Conservation (phyloP, 306 rosid genomes). For the Benincasa hispida region DNA sequence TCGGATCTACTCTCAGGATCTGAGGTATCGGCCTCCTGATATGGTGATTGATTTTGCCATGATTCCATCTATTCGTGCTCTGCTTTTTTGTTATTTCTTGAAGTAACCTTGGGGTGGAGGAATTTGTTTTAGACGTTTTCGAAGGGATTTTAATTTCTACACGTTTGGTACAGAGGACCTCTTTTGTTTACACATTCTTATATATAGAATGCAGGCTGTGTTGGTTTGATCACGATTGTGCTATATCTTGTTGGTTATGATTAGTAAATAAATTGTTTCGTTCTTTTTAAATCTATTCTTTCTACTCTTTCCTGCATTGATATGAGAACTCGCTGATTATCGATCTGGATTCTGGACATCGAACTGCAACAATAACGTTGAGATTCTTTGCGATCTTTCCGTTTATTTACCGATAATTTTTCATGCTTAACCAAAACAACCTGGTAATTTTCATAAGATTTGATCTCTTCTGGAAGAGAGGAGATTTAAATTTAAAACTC, state of each 20-base stretch:
- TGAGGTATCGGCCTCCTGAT: conserved; percentile 19
- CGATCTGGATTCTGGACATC: background rate
- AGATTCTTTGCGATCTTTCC: background rate
- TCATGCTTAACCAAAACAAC: background rate
- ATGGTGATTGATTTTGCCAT: background rate
- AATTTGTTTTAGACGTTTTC: background rate
- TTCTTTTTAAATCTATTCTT: background rate
- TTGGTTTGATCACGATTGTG: conserved; percentile 5
- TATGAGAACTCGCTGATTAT: background rate
- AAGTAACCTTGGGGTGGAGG: background rate
- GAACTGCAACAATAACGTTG: background rate
- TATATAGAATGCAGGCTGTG: background rate
- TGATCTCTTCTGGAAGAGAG: background rate
- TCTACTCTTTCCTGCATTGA: background rate
- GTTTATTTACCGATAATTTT: background rate
- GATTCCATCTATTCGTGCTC: background rate
- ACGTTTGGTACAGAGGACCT: background rate
- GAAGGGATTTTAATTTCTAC: background rate
- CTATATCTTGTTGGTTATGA: background rate
- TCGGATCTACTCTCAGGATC: conserved; percentile 56
- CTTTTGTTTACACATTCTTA: conserved; percentile 4
- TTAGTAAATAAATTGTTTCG: conserved; percentile 10
- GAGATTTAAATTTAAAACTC: background rate
- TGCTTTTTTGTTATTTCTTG: background rate
- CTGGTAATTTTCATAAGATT: background rate